These are phyloP conservation scores for Scutellaria galericulata DNA, from an alignment of 257 asterid genomes.

Conservation along the genomic window DNA sequence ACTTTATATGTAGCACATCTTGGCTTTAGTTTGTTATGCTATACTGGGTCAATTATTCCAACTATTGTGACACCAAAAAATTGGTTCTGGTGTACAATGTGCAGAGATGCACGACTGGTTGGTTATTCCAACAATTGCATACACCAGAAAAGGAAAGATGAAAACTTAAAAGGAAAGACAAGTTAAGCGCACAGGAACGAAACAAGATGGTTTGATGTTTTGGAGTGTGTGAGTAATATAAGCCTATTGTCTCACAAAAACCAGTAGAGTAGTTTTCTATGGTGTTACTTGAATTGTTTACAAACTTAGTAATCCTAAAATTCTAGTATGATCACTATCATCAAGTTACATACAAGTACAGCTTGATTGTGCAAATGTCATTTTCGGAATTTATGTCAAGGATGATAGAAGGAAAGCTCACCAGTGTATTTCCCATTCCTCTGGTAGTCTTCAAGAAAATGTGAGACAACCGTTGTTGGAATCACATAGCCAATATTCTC, in stretches of 20 bases:
- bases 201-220: constrained; percentile 7
- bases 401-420: constrained; percentile 40
- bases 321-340: not conserved
- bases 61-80: not conserved
- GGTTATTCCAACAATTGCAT: not conserved
- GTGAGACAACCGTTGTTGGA: constrained; percentile 92
- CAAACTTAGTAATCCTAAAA: constrained; percentile 6
- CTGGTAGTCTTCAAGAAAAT: constrained; percentile 92
- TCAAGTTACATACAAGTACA: not conserved
- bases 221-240: not conserved
- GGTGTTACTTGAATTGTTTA: not conserved
- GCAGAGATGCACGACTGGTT: constrained; percentile 8
- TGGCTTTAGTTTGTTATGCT: constrained; percentile 9
- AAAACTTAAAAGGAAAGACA: constrained; percentile 2
- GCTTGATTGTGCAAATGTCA: constrained; percentile 1
- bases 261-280: not conserved
- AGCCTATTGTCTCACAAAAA: not conserved
- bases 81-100: not conserved
- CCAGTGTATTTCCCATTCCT: constrained; percentile 91
- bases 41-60: not conserved
- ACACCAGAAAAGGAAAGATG: constrained; percentile 8
- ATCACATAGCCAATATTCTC: constrained; percentile 97
- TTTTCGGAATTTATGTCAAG: constrained; percentile 19
- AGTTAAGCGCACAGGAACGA: not conserved
- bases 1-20: constrained; percentile 23